phyloP scores from a whole-genome alignment of 352 stramenopile genomes.

The Elongisporangium prolatum region DNA sequence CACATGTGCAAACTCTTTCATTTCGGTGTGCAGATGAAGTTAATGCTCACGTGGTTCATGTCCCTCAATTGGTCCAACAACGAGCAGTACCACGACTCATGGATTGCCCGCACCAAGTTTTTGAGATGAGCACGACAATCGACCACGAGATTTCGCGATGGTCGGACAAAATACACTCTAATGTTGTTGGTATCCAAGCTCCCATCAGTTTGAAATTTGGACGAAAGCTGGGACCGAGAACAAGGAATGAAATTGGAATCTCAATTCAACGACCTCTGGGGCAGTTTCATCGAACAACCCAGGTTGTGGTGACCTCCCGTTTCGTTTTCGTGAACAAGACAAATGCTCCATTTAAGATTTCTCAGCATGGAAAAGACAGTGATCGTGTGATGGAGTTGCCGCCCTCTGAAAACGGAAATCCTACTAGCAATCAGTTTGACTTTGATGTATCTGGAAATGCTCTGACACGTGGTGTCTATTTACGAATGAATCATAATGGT shows the following conservation, averaged over 20 bases:
- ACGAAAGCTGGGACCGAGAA: constrained; percentile 57
- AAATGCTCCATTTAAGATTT: constrained; percentile 66
- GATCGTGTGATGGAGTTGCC: constrained; percentile 63
- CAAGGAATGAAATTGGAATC: constrained; percentile 76
- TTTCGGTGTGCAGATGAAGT: constrained; percentile 67
- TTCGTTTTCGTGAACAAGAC: constrained; percentile 89
- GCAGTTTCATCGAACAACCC: constrained; percentile 83
- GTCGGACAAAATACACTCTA: constrained; percentile 86
- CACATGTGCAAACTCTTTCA: constrained; percentile 72
- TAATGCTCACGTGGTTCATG: constrained; percentile 31
- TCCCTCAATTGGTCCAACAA: constrained; percentile 62
- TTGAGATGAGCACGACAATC: constrained; percentile 86
- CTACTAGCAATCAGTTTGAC: constrained; percentile 55
- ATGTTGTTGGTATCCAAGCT: constrained; percentile 79
- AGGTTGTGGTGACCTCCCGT: constrained; percentile 81
- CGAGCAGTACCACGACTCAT: constrained; percentile 72
- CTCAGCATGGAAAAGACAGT: constrained; percentile 52
- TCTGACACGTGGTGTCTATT: constrained; percentile 52
- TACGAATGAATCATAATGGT: constrained; percentile 70
- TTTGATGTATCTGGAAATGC: constrained; percentile 56
- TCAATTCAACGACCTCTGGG: constrained; percentile 81
- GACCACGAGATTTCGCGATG: constrained; percentile 79
- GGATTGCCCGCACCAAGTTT: constrained; percentile 76
- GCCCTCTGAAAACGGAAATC: constrained; percentile 27
- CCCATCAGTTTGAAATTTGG: constrained; percentile 78